Evolutionary conservation across 805 yeast species (phyloP).

Genomic region (Nakazawaea holstii): DNA sequence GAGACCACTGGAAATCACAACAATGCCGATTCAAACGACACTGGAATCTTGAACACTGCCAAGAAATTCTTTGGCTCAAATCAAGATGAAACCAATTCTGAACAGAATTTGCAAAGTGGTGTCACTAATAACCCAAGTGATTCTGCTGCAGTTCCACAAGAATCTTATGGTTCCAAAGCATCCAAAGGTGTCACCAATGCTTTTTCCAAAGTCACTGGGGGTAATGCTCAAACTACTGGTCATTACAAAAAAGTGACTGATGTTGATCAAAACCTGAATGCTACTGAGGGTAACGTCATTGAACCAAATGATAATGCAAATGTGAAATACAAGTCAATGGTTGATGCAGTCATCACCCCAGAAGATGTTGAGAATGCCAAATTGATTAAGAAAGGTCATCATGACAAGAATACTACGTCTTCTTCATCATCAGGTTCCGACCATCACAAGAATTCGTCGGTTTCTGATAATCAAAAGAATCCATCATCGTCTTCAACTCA

Average conservation of each 20-base stretch:
- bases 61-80: conserved; percentile 40
- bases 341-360: conserved; percentile 20
- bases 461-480: too few species aligned
- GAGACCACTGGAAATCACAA: background rate
- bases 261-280: background rate
- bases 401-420: background rate
- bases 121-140: conserved; percentile 54
- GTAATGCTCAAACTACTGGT: conserved; percentile 2
- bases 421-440: background rate
- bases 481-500: too few species aligned
- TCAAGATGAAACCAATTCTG: conserved; percentile 63
- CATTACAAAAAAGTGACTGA: conserved; percentile 8
- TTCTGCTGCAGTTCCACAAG: conserved; percentile 28
- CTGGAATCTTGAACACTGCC: background rate
- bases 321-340: conserved; percentile 21
- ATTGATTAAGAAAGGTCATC: background rate
- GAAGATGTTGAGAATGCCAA: conserved; percentile 13
- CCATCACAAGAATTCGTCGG: too few species aligned
- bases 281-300: conserved; percentile 5
- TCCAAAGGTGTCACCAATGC: conserved; percentile 1
- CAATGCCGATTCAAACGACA: background rate
- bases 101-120: conserved; percentile 52
- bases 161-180: background rate
- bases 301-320: conserved; percentile 16
- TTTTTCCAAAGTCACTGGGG: background rate